Conservation (phyloP, 2,329 filamentous ascomycete species). For the Neonectria neomacrospora region DNA sequence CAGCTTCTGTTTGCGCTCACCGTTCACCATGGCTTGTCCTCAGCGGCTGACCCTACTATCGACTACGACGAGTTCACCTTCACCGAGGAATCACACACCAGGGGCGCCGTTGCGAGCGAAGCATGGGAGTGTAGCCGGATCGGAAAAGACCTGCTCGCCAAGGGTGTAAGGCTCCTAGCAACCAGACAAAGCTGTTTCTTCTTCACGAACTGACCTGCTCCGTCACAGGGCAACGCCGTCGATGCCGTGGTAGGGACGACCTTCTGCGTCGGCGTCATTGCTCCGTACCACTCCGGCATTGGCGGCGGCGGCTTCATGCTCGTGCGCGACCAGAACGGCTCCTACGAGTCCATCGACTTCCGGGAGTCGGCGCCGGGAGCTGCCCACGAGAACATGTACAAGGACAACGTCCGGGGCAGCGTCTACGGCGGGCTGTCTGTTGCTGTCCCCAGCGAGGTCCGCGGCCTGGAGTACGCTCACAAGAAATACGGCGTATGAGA, state of each 20-base stretch:
- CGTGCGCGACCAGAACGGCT: constrained; percentile 76
- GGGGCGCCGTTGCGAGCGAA: constrained; percentile 77
- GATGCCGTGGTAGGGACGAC: constrained; percentile 80
- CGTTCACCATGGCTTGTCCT: constrained; percentile 22
- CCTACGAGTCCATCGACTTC: constrained; percentile 89
- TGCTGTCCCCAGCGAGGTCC: constrained; percentile 78
- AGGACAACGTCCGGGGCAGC: constrained; percentile 73
- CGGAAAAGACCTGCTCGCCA: constrained; percentile 69
- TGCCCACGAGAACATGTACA: constrained; percentile 86
- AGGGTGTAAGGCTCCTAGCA: constrained; percentile 54
- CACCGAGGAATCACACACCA: constrained; percentile 32
- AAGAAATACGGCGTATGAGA: constrained; percentile 70
- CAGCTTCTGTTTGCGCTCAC: constrained; percentile 23
- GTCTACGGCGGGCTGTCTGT: constrained; percentile 78
- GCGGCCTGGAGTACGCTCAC: constrained; percentile 84
- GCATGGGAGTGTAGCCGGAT: constrained; percentile 75
- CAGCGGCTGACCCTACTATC: constrained; percentile 21
- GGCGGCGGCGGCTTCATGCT: constrained; percentile 93
- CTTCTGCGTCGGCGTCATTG: constrained; percentile 79
- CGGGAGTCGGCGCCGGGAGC: constrained; percentile 87
- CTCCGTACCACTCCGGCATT: constrained; percentile 84
- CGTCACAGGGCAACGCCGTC: constrained; percentile 73
- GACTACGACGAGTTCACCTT: constrained; percentile 26
- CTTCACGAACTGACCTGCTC: background rate
- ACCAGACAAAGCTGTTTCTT: background rate